A percentile compares a stretch with the other conserved stretches of the same genome.
These are phyloP conservation scores for Hysterangium stoloniferum DNA, from an alignment of 768 basidiomycete genomes.

Conservation along the genomic window DNA sequence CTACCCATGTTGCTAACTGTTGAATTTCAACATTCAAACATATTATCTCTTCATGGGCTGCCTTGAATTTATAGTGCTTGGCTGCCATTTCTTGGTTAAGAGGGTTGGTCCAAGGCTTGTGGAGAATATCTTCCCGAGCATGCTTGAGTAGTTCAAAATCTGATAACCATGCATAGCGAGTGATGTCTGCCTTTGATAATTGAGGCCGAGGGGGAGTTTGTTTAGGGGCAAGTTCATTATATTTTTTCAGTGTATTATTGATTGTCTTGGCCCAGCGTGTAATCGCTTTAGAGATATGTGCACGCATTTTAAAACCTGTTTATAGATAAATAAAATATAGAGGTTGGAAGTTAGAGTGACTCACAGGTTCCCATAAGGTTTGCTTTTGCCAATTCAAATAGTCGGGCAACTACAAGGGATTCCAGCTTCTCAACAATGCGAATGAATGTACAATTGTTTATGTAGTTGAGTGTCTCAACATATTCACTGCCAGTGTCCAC, in stretches of 20 bases:
- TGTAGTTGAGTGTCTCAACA: constrained; percentile 4
- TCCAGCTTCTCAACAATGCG: constrained; percentile 24
- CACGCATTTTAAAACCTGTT: constrained; percentile 28
- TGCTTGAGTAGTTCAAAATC: constrained; percentile 28
- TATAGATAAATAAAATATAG: background rate
- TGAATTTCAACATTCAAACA: constrained; percentile 20
- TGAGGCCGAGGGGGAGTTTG: constrained; percentile 13
- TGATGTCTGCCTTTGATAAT: constrained; percentile 7
- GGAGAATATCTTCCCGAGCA: constrained; percentile 18
- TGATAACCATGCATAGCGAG: constrained; percentile 10
- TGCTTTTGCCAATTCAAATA: constrained; percentile 26
- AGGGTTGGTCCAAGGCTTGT: constrained; percentile 22
- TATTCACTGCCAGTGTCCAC: constrained; percentile 9
- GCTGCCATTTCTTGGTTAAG: constrained; percentile 19
- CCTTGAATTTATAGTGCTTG: constrained; percentile 14
- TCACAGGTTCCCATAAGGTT: constrained; percentile 19
- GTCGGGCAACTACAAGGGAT: constrained; percentile 22
- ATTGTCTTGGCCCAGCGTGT: constrained; percentile 25
- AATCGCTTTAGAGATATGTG: constrained; percentile 28
- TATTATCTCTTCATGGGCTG: constrained; percentile 21
- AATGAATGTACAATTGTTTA: constrained; percentile 15
- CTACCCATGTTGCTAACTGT: constrained; percentile 20
- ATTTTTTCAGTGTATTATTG: constrained; percentile 22
- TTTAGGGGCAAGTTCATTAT: constrained; percentile 23
- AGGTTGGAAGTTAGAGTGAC: background rate